These are phyloP conservation scores for Penicillium sp. DNA, from an alignment of 2,329 filamentous ascomycete species.

Conservation along the genomic window DNA sequence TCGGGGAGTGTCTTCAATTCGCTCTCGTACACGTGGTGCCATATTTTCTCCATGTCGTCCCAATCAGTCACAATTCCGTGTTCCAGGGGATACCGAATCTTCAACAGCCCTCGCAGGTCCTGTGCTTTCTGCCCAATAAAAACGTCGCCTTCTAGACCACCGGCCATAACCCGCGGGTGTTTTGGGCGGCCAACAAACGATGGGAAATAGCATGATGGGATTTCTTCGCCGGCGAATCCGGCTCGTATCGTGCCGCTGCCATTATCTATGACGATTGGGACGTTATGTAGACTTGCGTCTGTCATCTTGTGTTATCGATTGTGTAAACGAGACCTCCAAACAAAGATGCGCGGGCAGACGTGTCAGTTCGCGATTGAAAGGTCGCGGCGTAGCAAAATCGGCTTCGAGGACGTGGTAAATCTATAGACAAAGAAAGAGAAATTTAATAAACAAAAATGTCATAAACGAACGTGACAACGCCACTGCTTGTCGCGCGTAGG, in stretches of 20 bases:
- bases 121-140: conserved; percentile 93
- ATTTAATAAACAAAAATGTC: background rate
- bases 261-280: conserved; percentile 97
- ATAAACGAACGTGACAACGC: background rate
- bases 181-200: conserved; percentile 96
- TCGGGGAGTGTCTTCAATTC: conserved; percentile 95
- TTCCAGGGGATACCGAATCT: conserved; percentile 93
- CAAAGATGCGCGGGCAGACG: conserved; percentile 12
- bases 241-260: conserved; percentile 96
- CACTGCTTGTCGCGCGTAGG: background rate
- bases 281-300: conserved; percentile 78
- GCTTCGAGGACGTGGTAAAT: background rate
- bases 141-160: conserved; percentile 90
- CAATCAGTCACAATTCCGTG: conserved; percentile 83
- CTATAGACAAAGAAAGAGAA: background rate
- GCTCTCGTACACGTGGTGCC: conserved; percentile 95
- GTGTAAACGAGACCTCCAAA: conserved; percentile 2
- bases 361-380: conserved; percentile 10
- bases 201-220: conserved; percentile 95
- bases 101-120: conserved; percentile 85
- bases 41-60: conserved; percentile 38
- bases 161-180: conserved; percentile 90
- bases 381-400: background rate
- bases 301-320: conserved; percentile 47
- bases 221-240: conserved; percentile 92